Evolutionary conservation across 805 yeast species (phyloP).

Genomic region (Candida ipomoeae): DNA sequence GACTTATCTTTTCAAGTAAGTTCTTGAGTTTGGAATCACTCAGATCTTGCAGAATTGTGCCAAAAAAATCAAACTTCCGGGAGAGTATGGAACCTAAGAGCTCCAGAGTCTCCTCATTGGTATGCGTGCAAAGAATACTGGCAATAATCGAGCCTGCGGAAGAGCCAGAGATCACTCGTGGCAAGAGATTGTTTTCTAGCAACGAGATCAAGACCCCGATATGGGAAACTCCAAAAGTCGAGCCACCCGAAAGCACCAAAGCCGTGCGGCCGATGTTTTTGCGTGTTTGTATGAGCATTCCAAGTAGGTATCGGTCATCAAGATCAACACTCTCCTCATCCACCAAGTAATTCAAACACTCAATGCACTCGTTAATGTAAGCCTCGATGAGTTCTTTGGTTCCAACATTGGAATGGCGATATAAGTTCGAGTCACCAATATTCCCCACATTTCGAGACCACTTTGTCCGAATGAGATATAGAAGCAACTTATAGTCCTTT

Average conservation of each 20-base stretch:
- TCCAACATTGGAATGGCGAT: constrained; percentile 76
- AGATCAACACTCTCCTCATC: constrained; percentile 38
- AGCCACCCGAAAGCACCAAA: constrained; percentile 91
- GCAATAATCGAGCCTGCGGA: constrained; percentile 97
- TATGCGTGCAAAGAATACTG: constrained; percentile 76
- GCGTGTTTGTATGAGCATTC: constrained; percentile 80
- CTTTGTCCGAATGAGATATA: constrained; percentile 76
- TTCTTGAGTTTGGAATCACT: constrained; percentile 49
- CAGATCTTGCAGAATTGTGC: constrained; percentile 18
- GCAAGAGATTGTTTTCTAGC: constrained; percentile 68
- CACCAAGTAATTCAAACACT: constrained; percentile 38
- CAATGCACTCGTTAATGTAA: constrained; percentile 72
- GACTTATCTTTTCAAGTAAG: constrained; percentile 36
- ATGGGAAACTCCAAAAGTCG: constrained; percentile 88
- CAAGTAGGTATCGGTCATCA: constrained; percentile 67
- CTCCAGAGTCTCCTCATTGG: constrained; percentile 61
- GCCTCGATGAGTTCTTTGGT: constrained; percentile 82
- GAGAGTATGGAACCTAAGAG: constrained; percentile 61
- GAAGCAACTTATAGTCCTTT: constrained; percentile 55
- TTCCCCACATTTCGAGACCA: constrained; percentile 85
- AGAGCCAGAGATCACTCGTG: constrained; percentile 87
- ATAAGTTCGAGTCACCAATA: constrained; percentile 76
- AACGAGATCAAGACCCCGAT: constrained; percentile 86
- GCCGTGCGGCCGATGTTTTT: constrained; percentile 94
- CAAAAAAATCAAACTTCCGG: constrained; percentile 50